Evolutionary conservation across 2,329 filamentous ascomycete species (phyloP), one percentile per base, ranked within the genome.

Genomic region (Pseudomassariella vexata): DNA sequence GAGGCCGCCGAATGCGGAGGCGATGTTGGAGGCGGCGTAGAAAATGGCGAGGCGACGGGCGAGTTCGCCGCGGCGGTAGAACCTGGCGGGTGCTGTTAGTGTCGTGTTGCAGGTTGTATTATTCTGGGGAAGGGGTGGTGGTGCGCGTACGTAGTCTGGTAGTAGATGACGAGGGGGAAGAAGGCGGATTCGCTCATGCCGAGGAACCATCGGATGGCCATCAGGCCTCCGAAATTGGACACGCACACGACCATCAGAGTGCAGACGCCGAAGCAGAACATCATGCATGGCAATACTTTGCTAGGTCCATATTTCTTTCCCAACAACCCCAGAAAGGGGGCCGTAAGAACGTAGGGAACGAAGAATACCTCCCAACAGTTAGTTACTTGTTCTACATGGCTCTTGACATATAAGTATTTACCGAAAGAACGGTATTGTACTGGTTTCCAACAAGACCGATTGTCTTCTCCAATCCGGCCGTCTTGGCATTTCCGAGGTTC

Each of bases 401-500:
- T n/a, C n/a, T n/a, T n/a, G n/a, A n/a, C n/a, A n/a, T n/a, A n/a
- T n/a, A n/a, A n/a, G n/a, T n/a, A n/a, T n/a, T n/a, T n/a, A n/a
- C n/a, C n/a, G n/a, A n/a, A n/a, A 57, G 36, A 10, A 57, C 36
- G 2, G 54, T 39, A 10, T 48, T 53, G 33, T 49, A 57, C 30
- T 56, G 46, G 26, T 55, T 48, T 4, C 46, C 48, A 1, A 38
- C 39, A 17, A 56, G 48, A 10, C 47, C 41, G 3, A 55, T 38
- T 18, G 54, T 50, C 15, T 35, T 43, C 19, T 52, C 48, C 8
- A 56, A 32, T 1, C 66, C 66, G 32, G 62, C 70, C 0, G 74
- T 79, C 49, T 79, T 60, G 3, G 73, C 73, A 48, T 78, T 78
- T 31, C 72, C 68, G 23, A 71, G 47, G 40, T 72, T 72, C 21